Conservation (phyloP, 495 filamentous ascomycete genomes). For the Aspergillus heteromorphus region DNA sequence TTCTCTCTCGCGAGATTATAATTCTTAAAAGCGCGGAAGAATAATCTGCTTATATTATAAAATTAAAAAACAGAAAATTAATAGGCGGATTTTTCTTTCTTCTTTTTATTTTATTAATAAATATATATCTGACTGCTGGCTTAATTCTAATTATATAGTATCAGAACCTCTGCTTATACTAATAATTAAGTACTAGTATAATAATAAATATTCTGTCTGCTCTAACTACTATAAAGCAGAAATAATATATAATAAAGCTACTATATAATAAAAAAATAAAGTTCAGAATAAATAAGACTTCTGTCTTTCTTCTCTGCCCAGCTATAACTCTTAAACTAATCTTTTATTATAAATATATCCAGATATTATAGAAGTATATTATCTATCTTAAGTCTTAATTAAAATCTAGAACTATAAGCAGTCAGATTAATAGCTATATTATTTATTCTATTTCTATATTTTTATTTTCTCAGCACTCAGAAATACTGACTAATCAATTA, state of each 20-base stretch:
- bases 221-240: constrained; percentile 48
- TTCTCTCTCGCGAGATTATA: constrained; percentile 28
- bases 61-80: constrained; percentile 46
- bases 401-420: constrained; percentile 18
- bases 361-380: constrained; percentile 43
- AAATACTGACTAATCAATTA: constrained; percentile 17
- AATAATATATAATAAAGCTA: constrained; percentile 43
- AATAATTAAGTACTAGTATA: constrained; percentile 24
- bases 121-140: too few species aligned
- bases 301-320: not conserved
- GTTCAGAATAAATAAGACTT: constrained; percentile 36
- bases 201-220: constrained; percentile 43
- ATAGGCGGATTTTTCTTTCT: not conserved
- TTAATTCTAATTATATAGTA: too few species aligned
- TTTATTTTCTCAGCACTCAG: constrained; percentile 23
- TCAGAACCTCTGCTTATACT: not conserved
- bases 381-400: constrained; percentile 40
- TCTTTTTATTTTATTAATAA: too few species aligned
- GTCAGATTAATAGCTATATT: constrained; percentile 11
- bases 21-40: constrained; percentile 46
- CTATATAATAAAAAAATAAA: constrained; percentile 38
- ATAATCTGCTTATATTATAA: constrained; percentile 51
- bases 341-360: constrained; percentile 34
- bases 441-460: constrained; percentile 17
- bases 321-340: not conserved